Conservation (phyloP, 176 grass and related monocot species). For the Areca catechu region DNA sequence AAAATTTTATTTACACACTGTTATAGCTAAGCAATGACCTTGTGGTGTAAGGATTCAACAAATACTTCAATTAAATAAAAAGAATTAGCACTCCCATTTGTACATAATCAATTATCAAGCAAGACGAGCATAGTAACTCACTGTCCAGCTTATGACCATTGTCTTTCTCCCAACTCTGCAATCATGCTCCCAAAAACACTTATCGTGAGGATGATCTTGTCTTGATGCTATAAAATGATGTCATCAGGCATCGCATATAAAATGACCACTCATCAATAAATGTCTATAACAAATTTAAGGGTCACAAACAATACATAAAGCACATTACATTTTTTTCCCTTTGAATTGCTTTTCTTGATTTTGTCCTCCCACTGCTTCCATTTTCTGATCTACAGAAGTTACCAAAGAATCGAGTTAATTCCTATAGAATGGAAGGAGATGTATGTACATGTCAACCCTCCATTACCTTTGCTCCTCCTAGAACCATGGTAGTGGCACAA, state of each 20-base stretch:
- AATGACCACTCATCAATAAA: not conserved
- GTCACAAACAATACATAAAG: not conserved
- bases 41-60: no score
- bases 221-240: not conserved
- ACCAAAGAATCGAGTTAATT: no score
- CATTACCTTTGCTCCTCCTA: constrained; percentile 60
- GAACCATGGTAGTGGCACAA: constrained; percentile 72
- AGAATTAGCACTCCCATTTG: no score
- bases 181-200: constrained; percentile 3
- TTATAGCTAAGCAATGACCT: no score
- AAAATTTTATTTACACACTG: no score
- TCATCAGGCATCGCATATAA: no score
- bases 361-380: constrained; percentile 17
- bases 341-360: constrained; percentile 5
- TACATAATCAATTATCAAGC: no score
- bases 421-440: no score
- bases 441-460: no score
- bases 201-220: not conserved
- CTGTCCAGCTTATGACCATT: constrained; percentile 10
- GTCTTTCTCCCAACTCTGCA: constrained; percentile 2
- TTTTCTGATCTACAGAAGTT: constrained; percentile 15
- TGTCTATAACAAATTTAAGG: not conserved
- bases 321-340: constrained; percentile 2
- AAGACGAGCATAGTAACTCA: not conserved
- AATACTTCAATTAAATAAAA: no score